Evolutionary conservation across 495 filamentous ascomycete genomes (phyloP), one percentile per base, ranked within the genome.

Genomic region (Podospora pseudoanserina): DNA sequence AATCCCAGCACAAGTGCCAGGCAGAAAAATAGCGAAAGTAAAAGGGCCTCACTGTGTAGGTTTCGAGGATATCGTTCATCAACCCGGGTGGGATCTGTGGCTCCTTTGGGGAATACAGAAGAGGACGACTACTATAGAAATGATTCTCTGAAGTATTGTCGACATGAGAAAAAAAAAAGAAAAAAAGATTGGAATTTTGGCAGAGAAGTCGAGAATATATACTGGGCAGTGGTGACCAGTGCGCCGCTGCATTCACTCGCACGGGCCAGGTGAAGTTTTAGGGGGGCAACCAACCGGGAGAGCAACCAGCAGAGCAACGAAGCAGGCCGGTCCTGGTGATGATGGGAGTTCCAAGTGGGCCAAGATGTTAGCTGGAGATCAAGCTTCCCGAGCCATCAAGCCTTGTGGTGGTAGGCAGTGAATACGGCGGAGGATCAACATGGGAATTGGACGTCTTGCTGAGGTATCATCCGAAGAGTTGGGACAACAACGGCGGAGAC

Each of bases 111-210:
- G 83, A 90, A 88, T 84, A 87, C 86, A 91, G 86, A 87, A 85
- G 83, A 79, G 85, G 87, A 90, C 88, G 85, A 90, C 83, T 88
- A 91, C 89, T 92, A 89, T 91, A 92, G 86, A 92, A 91, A 89
- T 91, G 90, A 92, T 92, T 90, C 89, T 91, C 88, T 79, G 78
- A 88, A 85, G 85, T 87, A 88, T 86, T 87, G 86, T 88, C 86
- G 63, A 69, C 68, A 69, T 69, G 64, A 70, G 32, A 68, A 67
- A 67, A 67, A 70, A 67, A 64, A 67, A 67, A 67, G 61, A 67
- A 67, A 70, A 64, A 61, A 61, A 23, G 60, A 56, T 18, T 11
- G 15, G 67, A 65, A 70, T 32, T 30, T 0, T n/a, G 61, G 68
- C 5, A 60, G 26, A n/a, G 16, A 5, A 11, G 39, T 0, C 1